Evolutionary conservation across 1,284 basidiomycete species (phyloP).

Genomic region (Puccinia novopanici): DNA sequence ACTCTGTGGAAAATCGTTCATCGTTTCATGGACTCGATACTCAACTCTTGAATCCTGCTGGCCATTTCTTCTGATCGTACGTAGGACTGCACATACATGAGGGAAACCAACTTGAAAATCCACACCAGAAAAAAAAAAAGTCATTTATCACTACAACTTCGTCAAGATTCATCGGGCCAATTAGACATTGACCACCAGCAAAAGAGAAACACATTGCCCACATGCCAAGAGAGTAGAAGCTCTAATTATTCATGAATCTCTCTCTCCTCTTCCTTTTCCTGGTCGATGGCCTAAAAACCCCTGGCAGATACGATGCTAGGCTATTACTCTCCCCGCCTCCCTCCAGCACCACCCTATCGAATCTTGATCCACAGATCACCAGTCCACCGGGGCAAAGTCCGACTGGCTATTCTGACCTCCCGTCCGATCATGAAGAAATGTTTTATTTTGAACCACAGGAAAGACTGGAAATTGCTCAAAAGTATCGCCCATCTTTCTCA

Average conservation of each 20-base stretch:
- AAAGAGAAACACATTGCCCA: too few species aligned
- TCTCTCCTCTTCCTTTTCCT: not conserved
- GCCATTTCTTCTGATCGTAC: too few species aligned
- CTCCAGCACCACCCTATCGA: not conserved
- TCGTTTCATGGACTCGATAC: too few species aligned
- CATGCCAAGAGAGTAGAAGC: not conserved
- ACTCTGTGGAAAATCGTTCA: too few species aligned
- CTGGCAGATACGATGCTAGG: conserved; percentile 36
- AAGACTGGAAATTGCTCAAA: conserved; percentile 33
- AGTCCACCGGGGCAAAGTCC: conserved; percentile 26
- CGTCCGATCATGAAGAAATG: conserved; percentile 50
- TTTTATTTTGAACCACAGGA: conserved; percentile 37
- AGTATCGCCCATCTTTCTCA: not conserved
- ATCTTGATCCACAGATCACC: conserved; percentile 19
- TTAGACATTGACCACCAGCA: too few species aligned
- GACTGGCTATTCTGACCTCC: conserved; percentile 41
- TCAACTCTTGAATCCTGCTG: too few species aligned
- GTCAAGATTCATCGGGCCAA: too few species aligned
- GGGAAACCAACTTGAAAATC: too few species aligned
- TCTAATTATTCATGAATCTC: conserved; percentile 5
- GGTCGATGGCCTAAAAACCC: not conserved
- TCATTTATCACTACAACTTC: too few species aligned
- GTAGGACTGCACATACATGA: too few species aligned
- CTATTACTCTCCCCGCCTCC: conserved; percentile 18
- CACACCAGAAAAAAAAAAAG: too few species aligned